Percentiles rank a stretch among this genome's conserved stretches.
These are phyloP conservation scores for Cucurbita ficifolia DNA, from an alignment of 306 rosid genomes.

Conservation along the genomic window DNA sequence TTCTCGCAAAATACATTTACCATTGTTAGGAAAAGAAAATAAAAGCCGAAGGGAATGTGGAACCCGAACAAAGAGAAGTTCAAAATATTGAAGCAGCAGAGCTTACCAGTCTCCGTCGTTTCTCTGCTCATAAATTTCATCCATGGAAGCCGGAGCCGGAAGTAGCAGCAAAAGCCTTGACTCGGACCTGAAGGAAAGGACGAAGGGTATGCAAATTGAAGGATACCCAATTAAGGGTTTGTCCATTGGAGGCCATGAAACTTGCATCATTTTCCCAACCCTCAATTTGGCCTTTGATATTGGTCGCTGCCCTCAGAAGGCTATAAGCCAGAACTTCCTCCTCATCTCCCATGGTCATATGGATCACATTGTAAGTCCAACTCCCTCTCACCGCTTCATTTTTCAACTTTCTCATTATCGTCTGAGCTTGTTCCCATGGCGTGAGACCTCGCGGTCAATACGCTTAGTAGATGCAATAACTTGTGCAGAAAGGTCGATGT, in stretches of 20 bases:
- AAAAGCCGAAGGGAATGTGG: too few species aligned
- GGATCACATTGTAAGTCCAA: slow-evolving; percentile 79
- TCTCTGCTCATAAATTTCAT: not conserved
- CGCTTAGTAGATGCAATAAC: not conserved
- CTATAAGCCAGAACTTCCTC: slow-evolving; percentile 60
- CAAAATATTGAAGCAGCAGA: too few species aligned
- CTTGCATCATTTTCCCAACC: slow-evolving; percentile 65
- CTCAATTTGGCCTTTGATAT: slow-evolving; percentile 71
- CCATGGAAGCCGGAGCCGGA: slow-evolving; percentile 12
- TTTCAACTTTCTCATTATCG: not conserved
- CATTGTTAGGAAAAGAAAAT: too few species aligned
- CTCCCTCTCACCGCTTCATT: not conserved
- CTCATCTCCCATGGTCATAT: slow-evolving; percentile 87
- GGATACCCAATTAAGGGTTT: slow-evolving; percentile 71
- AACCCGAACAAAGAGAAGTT: too few species aligned
- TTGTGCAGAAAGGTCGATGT: too few species aligned
- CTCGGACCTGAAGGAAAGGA: slow-evolving; percentile 21
- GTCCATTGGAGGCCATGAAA: slow-evolving; percentile 94
- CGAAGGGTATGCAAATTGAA: slow-evolving; percentile 38
- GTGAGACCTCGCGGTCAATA: not conserved
- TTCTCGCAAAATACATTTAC: too few species aligned
- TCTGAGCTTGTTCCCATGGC: not conserved
- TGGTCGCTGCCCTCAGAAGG: slow-evolving; percentile 90
- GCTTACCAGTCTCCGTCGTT: not conserved
- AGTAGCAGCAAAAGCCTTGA: slow-evolving; percentile 1